Evolutionary conservation across 345 rosid species (phyloP), one percentile per base, ranked within the genome.

Genomic region (Lepidium aucheri): DNA sequence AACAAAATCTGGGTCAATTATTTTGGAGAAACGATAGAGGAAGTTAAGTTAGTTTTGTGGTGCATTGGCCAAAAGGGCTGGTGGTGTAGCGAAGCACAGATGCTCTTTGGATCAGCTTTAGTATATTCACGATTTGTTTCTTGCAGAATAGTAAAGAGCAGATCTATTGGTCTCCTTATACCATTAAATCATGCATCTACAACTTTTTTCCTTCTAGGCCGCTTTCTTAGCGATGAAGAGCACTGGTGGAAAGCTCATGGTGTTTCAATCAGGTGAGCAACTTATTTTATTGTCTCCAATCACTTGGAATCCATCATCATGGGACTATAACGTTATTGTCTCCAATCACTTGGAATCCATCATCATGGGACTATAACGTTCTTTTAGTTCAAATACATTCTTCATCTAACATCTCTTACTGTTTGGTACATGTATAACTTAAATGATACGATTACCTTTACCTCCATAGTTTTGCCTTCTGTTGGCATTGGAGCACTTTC

Each of bases 401-500:
- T 44, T 16, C n/a, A 22, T 69, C 36, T 32, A 5, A 16, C 39
- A 9, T 28, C 14, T 33, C 13, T 20, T 42, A 18, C 22, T 66
- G 42, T 53, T 63, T 53, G 44, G 16, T 61, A 42, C 50, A 36
- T 56, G 14, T 55, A 34, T 66, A 74, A 44, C 41, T 42, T 43
- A 8, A 41, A 20, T 51, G 67, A 51, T 60, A 39, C 36, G 33
- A 36, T 70, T 30, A 65, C 32, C 54, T 8, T 71, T 28, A 59
- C 55, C 22, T 52, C 30, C 58, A 55, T 83, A 90, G 99, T 90
- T 42, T 78, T 94, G 80, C 99, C 97, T 47, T 94, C 99, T n/a
- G 85, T 81, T 76, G 99, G 99, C 43, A 63, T 90, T 68, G 97
- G 97, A 52, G 94, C 96, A 56, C 97, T 94, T 72, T 86, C 96